Evolutionary conservation across 108 stramenopile species (phyloP).

Genomic region (Skeletonema costatum): DNA sequence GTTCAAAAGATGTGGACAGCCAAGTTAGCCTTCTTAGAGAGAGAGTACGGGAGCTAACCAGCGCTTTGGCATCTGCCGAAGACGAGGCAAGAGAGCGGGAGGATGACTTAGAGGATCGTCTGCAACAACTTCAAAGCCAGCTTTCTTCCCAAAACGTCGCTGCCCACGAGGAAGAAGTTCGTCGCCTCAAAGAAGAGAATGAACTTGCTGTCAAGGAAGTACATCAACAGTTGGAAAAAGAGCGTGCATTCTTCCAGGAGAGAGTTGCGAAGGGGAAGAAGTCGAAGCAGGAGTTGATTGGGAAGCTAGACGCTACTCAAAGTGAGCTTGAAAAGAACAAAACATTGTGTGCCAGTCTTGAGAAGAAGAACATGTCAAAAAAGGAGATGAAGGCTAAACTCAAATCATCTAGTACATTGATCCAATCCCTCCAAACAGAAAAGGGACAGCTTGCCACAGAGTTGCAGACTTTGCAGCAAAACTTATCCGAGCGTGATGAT

Average conservation of each 20-base stretch:
- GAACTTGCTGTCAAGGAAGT: background rate
- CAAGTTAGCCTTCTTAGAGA: background rate
- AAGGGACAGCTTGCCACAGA: background rate
- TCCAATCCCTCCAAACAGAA: background rate
- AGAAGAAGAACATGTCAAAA: slow-evolving; percentile 7
- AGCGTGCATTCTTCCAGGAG: background rate
- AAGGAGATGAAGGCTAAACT: background rate
- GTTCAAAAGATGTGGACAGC: background rate
- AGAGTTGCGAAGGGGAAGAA: background rate
- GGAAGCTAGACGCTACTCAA: background rate
- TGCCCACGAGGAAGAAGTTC: background rate
- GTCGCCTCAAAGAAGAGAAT: background rate
- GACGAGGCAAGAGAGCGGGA: slow-evolving; percentile 1
- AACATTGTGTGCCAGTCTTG: background rate
- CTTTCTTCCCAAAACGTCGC: background rate
- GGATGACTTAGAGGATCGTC: slow-evolving; percentile 3
- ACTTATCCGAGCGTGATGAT: background rate
- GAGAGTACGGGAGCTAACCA: background rate
- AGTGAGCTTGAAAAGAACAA: background rate
- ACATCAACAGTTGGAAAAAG: background rate
- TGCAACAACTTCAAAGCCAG: slow-evolving; percentile 1
- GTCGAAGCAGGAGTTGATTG: background rate
- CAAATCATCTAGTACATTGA: background rate
- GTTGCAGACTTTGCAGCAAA: background rate
- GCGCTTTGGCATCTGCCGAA: background rate